Conservation (phyloP, 2,329 filamentous ascomycete species). For the Neopestalotiopsis sp. region DNA sequence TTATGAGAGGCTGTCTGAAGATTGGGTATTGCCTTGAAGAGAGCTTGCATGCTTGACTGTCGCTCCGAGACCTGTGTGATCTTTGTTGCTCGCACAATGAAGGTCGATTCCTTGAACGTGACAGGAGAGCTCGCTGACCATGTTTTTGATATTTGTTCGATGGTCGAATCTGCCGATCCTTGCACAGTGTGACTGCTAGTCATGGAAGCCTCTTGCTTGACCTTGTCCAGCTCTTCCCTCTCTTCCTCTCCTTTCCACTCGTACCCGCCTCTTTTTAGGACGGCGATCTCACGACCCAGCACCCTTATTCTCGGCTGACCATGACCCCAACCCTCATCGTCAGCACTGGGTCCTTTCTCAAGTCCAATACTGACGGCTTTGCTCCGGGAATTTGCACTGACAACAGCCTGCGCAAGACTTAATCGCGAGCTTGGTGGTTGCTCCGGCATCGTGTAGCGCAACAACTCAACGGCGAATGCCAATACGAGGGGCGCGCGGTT, state of each 20-base stretch:
- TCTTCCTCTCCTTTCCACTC: slow-evolving; percentile 55
- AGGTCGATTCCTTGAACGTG: slow-evolving; percentile 59
- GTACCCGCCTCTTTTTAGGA: slow-evolving; percentile 81
- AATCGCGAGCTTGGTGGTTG: slow-evolving; percentile 85
- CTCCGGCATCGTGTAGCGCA: slow-evolving; percentile 83
- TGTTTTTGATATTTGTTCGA: slow-evolving; percentile 31
- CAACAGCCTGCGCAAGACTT: slow-evolving; percentile 82
- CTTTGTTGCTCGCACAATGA: slow-evolving; percentile 58
- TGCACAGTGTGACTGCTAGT: slow-evolving; percentile 12
- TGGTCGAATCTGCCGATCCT: neutral
- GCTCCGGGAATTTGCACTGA: slow-evolving; percentile 79
- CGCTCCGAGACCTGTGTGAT: slow-evolving; percentile 47
- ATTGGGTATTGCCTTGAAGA: slow-evolving; percentile 54
- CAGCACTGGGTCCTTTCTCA: slow-evolving; percentile 66
- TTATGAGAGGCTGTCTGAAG: slow-evolving; percentile 65
- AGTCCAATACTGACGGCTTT: slow-evolving; percentile 80
- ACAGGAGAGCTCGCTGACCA: slow-evolving; percentile 61
- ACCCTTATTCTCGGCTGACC: slow-evolving; percentile 77
- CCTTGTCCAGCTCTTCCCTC: neutral
- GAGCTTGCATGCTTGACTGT: slow-evolving; percentile 48
- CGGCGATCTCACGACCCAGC: slow-evolving; percentile 74
- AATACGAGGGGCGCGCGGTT: slow-evolving; percentile 85
- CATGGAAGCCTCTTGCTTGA: neutral
- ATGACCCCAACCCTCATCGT: slow-evolving; percentile 74
- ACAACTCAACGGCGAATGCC: slow-evolving; percentile 75